phyloP scores from a whole-genome alignment of 2,329 filamentous ascomycete species.

The Lasiodiplodia sp. region DNA sequence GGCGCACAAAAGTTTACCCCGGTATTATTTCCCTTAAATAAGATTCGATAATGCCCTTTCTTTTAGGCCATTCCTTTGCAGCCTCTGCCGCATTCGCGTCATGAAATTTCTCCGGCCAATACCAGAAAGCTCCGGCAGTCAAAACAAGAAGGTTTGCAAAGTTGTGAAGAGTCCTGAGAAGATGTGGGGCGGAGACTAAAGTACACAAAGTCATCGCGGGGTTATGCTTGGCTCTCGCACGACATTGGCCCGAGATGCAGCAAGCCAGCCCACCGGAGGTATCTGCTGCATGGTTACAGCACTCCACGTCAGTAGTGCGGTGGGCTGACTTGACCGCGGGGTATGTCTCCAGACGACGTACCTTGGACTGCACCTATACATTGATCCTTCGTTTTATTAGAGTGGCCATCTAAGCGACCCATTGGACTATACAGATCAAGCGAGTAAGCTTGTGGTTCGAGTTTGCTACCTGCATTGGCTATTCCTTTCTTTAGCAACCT shows the following conservation, averaged over 20 bases:
- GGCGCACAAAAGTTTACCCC: background rate
- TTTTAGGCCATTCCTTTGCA: too few relatives aligned
- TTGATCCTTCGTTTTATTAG: background rate
- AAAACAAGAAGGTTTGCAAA: background rate
- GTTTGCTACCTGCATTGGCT: background rate
- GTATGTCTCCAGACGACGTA: background rate
- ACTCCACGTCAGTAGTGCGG: background rate
- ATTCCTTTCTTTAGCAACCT: background rate
- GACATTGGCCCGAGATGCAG: conserved; percentile 2
- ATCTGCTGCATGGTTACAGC: background rate
- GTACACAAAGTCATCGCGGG: background rate
- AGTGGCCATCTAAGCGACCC: background rate
- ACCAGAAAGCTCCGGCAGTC: background rate
- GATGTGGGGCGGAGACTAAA: background rate
- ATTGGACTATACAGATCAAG: background rate
- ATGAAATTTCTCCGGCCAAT: background rate
- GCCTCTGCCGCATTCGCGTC: background rate
- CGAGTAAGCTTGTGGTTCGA: background rate
- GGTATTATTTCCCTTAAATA: background rate
- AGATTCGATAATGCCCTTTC: background rate
- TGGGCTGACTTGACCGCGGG: conserved; percentile 4
- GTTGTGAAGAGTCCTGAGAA: background rate
- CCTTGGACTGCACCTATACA: background rate
- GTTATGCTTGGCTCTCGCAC: conserved; percentile 5
- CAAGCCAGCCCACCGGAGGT: conserved; percentile 5